Percentiles rank a stretch among this genome's conserved stretches.
These are phyloP conservation scores for Solanum chiquidenum DNA, from an alignment of 257 asterid species.

Conservation along the genomic window DNA sequence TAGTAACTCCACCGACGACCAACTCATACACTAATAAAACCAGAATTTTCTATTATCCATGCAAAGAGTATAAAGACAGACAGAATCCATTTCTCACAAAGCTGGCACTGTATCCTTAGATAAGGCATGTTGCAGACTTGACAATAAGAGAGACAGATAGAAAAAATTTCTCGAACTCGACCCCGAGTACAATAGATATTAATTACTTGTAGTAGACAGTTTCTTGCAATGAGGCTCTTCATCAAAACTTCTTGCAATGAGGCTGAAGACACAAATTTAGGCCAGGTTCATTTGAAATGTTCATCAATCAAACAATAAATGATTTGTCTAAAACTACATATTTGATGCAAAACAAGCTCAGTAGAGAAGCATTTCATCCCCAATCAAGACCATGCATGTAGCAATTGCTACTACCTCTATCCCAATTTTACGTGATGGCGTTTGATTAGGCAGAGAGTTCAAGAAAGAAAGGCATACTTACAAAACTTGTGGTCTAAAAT, in stretches of 20 bases:
- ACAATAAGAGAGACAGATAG: too few relatives aligned
- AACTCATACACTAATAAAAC: not conserved
- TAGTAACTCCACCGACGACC: not conserved
- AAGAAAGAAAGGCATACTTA: not conserved
- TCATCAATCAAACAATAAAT: not conserved
- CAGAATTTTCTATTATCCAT: not conserved
- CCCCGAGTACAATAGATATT: too few relatives aligned
- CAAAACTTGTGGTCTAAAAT: not conserved
- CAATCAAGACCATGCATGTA: not conserved
- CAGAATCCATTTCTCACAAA: too few relatives aligned
- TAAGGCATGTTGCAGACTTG: too few relatives aligned
- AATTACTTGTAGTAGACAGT: not conserved
- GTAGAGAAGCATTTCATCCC: not conserved
- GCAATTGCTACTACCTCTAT: not conserved
- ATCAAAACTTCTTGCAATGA: not conserved
- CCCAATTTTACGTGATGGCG: not conserved
- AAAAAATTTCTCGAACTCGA: too few relatives aligned
- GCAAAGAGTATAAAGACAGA: not conserved
- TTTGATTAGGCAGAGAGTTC: not conserved
- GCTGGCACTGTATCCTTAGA: too few relatives aligned
- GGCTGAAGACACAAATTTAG: not conserved
- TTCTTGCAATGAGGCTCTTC: not conserved
- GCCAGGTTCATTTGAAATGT: not conserved
- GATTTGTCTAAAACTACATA: not conserved
- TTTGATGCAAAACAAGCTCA: not conserved